A percentile compares a stretch with the other conserved stretches of the same genome.
These are phyloP conservation scores for Lasiodiplodia gonubiensis DNA, from an alignment of 2,329 filamentous ascomycete genomes.

Conservation along the genomic window DNA sequence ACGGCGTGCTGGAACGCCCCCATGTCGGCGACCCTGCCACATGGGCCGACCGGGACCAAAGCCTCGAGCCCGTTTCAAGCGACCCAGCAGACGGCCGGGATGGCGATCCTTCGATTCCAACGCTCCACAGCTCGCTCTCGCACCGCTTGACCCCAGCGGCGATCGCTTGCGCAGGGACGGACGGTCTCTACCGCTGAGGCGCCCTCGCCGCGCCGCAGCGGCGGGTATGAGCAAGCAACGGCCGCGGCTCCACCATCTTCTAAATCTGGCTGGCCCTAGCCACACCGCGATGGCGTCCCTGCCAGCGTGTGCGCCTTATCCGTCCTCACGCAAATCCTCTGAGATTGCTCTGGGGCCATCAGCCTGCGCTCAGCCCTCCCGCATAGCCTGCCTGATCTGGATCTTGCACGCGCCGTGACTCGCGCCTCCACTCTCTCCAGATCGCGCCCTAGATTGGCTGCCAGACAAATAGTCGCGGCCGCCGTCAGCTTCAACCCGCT, in stretches of 20 bases:
- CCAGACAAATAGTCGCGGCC: slow-evolving; percentile 20
- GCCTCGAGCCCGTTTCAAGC: slow-evolving; percentile 15
- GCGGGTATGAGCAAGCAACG: slow-evolving; percentile 18
- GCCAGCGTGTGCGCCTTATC: slow-evolving; percentile 22
- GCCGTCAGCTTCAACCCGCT: slow-evolving; percentile 13
- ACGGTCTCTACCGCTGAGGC: slow-evolving; percentile 25
- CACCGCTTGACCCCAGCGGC: slow-evolving; percentile 16
- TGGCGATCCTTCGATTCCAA: slow-evolving; percentile 20
- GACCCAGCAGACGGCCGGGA: slow-evolving; percentile 11
- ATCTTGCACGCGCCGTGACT: slow-evolving; percentile 6
- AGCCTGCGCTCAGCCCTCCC: slow-evolving; percentile 25
- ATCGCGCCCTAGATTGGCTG: slow-evolving; percentile 12
- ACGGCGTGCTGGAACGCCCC: background rate
- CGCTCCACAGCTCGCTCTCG: slow-evolving; percentile 25
- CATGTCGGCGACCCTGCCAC: slow-evolving; percentile 6
- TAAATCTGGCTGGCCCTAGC: slow-evolving; percentile 27
- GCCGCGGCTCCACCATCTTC: slow-evolving; percentile 27
- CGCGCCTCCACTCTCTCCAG: slow-evolving; percentile 9
- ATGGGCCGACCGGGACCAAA: slow-evolving; percentile 1
- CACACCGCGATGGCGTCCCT: slow-evolving; percentile 18
- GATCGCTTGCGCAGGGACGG: slow-evolving; percentile 26
- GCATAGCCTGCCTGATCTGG: slow-evolving; percentile 21
- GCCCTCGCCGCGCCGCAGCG: slow-evolving; percentile 21
- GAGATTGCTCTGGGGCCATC: slow-evolving; percentile 20
- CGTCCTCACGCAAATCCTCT: slow-evolving; percentile 24